Base-by-base conservation (phyloP, 2,329 filamentous ascomycete genomes). In the Colletotrichum orbiculare region DNA sequence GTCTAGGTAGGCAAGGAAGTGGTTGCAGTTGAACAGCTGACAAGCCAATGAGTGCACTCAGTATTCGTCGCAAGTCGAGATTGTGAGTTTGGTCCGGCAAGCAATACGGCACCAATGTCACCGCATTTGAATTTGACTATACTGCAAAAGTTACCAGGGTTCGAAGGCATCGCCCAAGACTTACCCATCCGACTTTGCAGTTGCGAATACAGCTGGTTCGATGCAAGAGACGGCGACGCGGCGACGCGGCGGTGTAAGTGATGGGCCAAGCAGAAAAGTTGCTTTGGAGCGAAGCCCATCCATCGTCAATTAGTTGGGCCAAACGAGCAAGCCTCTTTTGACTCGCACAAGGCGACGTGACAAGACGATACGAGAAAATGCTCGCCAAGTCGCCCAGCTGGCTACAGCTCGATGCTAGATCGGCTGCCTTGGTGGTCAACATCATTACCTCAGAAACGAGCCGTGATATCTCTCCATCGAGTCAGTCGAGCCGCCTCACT, bases 161-260 rank as follows among this genome's bases (percentile, higher is more conserved):
- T 25, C 25, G 25, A 25, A 25, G 25, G 4, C 4, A 25, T 25
- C 25, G 2, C 25, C 4, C 25, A 5, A 25, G 25, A 25, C 25
- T 5, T 25, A 25, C 25, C 25, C 25, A 25, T 25, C 25, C 4
- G 25, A 25, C 25, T 5, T 5, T 25, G 25, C 25, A 25, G 25
- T 5, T 25, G 25, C 25, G 37, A 38, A 17, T 39, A 33, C 12
- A 11, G 45, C 39, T 46, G 38, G 35, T 25, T 35, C 39, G 50
- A 50, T 60, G 62, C 41, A 38, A 54, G 47, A 46, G 45, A 55
- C 59, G 34, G 58, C 49, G 63, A 62, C 53, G 50, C 59, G 34
- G 58, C 49, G 63, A 62, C 53, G 58, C 38, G 39, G 35, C 42
- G 47, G 63, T 66, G 63, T 66, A 66, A 66, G 63, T 66, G 63